phyloP scores from a whole-genome alignment of 148 eudicot genomes.

The Nepenthes gracilis region DNA sequence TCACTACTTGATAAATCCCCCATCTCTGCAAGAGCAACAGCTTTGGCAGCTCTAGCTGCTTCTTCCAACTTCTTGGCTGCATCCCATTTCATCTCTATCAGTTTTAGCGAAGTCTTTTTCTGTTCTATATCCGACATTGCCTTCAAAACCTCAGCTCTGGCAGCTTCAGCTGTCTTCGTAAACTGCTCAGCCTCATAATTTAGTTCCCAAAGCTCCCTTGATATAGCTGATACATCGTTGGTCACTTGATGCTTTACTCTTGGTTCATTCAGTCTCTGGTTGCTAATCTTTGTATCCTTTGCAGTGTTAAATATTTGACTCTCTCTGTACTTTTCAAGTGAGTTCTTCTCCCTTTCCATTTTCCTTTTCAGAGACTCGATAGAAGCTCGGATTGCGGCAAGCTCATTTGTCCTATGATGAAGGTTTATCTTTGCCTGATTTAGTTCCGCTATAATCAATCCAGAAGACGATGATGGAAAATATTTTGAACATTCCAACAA shows the following conservation, averaged over 20 bases:
- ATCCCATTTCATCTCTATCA: constrained; percentile 78
- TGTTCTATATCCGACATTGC: constrained; percentile 78
- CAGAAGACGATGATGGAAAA: constrained; percentile 29
- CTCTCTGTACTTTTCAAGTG: constrained; percentile 10
- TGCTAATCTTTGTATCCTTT: neutral
- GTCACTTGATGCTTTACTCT: constrained; percentile 2
- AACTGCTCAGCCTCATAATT: constrained; percentile 72
- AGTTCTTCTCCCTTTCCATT: constrained; percentile 27
- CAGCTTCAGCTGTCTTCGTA: constrained; percentile 70
- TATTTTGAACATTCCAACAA: constrained; percentile 15
- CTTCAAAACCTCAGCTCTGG: constrained; percentile 64
- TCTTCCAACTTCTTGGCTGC: constrained; percentile 90
- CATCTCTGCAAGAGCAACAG: constrained; percentile 68
- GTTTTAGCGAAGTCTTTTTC: constrained; percentile 57
- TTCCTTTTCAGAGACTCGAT: constrained; percentile 56
- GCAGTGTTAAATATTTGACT: constrained; percentile 5
- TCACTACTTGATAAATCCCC: constrained; percentile 17
- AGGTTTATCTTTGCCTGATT: constrained; percentile 62
- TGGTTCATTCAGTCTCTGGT: neutral
- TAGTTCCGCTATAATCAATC: constrained; percentile 46
- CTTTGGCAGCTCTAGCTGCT: constrained; percentile 83
- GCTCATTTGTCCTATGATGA: constrained; percentile 41
- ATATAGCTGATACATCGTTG: constrained; percentile 11
- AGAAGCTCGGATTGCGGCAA: constrained; percentile 56
- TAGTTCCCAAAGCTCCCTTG: constrained; percentile 32